Base-by-base conservation (phyloP, 805 yeast species). In the Myxozyma neotropica region DNA sequence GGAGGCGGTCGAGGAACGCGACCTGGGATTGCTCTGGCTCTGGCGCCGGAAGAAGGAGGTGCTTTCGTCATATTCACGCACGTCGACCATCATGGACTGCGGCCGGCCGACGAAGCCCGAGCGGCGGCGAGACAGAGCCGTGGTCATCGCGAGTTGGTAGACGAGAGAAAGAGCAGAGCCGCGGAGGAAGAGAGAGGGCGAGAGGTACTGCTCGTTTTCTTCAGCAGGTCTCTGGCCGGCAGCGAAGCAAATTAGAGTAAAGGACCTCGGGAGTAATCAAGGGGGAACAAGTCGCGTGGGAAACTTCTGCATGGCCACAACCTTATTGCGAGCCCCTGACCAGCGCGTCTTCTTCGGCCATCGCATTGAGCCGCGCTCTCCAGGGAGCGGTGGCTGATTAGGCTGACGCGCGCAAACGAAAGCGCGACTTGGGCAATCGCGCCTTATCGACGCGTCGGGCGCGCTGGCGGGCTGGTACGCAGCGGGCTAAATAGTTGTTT, bases 81-180 rank as follows among this genome's bases (percentile, higher is more conserved):
- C 29, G 45, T 55, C 58, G 27, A 59, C 40, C 29, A 55, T n/a
- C 56, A 59, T 43, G 23, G 63, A 59, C 51, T 55, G 53, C 26
- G 63, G 63, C 6, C 63, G 29, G 19, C 55, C 60, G 24, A 54
- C 44, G 35, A 50, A 42, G 54, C 44, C 53, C 15, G 48, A 36
- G 12, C 56, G 56, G 42, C 63, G 55, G n/a, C 59, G 57, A 19
- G 57, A 39, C 38, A 39, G 21, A 4, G 59, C 45, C 13, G 51
- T 26, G 23, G 57, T 13, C 42, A 33, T 35, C n/a, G n/a, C n/a
- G n/a, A n/a, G n/a, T n/a, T n/a, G n/a, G n/a, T n/a, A n/a, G n/a
- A 17, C 43, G 17, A 19, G 50, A 53, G n/a, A 19, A 43, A 43
- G 33, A 29, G 19, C 10, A 43, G 31, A n/a, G 42, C 6, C 4